Evolutionary conservation across 768 basidiomycete species (phyloP).

Genomic region (Lepiota venenata): DNA sequence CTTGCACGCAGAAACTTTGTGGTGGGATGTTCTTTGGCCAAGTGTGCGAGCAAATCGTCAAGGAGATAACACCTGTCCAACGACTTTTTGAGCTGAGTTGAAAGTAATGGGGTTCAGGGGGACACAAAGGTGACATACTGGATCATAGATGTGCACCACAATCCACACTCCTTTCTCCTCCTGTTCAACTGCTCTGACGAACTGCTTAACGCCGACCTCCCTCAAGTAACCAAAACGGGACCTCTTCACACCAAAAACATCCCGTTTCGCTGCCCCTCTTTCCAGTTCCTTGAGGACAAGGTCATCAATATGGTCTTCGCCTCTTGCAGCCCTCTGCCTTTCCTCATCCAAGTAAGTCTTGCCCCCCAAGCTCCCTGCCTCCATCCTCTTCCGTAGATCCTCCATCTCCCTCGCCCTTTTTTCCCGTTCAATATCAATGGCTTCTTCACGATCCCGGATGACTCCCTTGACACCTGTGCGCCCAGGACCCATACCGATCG

Average conservation of each 20-base stretch:
- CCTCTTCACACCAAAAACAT: slow-evolving; percentile 44
- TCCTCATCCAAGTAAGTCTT: slow-evolving; percentile 81
- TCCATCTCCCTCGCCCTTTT: slow-evolving; percentile 50
- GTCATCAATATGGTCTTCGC: slow-evolving; percentile 44
- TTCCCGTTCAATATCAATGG: slow-evolving; percentile 49
- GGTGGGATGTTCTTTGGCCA: slow-evolving; percentile 66
- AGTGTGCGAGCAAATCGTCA: slow-evolving; percentile 61
- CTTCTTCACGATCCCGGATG: slow-evolving; percentile 77
- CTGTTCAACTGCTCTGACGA: slow-evolving; percentile 69
- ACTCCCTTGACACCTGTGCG: slow-evolving; percentile 89
- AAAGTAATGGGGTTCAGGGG: not conserved
- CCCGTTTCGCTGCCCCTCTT: slow-evolving; percentile 30
- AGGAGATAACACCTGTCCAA: slow-evolving; percentile 70
- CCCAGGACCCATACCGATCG: slow-evolving; percentile 84
- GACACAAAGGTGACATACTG: slow-evolving; percentile 43
- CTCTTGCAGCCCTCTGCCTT: slow-evolving; percentile 42
- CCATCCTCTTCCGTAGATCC: slow-evolving; percentile 54
- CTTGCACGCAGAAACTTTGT: slow-evolving; percentile 82
- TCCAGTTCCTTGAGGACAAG: slow-evolving; percentile 42
- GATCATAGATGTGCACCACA: slow-evolving; percentile 81
- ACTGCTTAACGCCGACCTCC: slow-evolving; percentile 75
- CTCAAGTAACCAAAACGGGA: slow-evolving; percentile 75
- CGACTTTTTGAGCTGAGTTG: slow-evolving; percentile 40
- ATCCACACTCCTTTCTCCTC: slow-evolving; percentile 74
- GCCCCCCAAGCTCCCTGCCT: slow-evolving; percentile 60